A percentile compares a stretch with the other conserved stretches of the same genome.
Conservation (phyloP, 2,329 filamentous ascomycete genomes). For the Diplodia intermedia region DNA sequence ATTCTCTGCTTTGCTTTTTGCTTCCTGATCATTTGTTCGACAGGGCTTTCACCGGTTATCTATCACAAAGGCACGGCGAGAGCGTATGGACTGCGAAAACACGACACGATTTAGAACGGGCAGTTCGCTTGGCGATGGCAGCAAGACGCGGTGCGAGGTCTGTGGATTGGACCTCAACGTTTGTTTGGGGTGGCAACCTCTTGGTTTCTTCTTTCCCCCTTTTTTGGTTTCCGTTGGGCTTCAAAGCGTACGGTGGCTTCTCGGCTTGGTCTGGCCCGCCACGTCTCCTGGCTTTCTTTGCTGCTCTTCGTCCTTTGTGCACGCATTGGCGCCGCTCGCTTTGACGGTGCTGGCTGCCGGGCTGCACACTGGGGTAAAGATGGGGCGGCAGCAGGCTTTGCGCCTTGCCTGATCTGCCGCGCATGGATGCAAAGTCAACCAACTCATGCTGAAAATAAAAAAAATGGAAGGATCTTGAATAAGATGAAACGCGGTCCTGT, state of each 20-base stretch:
- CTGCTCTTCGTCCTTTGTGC: background rate
- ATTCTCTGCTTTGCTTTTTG: slow-evolving; percentile 18
- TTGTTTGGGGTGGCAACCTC: background rate
- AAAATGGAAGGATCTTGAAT: slow-evolving; percentile 20
- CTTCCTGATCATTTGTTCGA: slow-evolving; percentile 25
- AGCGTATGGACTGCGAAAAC: slow-evolving; percentile 25
- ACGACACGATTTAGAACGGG: slow-evolving; percentile 22
- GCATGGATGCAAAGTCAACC: slow-evolving; percentile 17
- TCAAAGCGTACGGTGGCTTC: slow-evolving; percentile 11
- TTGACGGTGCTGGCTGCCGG: slow-evolving; percentile 21
- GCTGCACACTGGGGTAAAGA: background rate
- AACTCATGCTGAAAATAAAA: slow-evolving; percentile 19
- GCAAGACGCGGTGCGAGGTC: background rate
- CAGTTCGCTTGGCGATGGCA: slow-evolving; percentile 9
- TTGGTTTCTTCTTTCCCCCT: slow-evolving; percentile 15
- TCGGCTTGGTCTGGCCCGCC: slow-evolving; percentile 4
- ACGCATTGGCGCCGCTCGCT: slow-evolving; percentile 16
- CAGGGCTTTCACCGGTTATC: background rate
- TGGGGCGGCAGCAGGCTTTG: background rate
- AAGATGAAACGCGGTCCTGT: slow-evolving; percentile 6
- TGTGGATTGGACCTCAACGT: background rate
- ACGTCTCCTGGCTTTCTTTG: background rate
- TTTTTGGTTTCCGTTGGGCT: slow-evolving; percentile 17
- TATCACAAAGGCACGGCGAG: slow-evolving; percentile 13
- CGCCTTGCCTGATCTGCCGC: background rate